Percentiles rank a stretch among this genome's conserved stretches.
These are phyloP conservation scores for Penicillium atrosanguineum DNA, from an alignment of 495 filamentous ascomycete species.

Conservation along the genomic window DNA sequence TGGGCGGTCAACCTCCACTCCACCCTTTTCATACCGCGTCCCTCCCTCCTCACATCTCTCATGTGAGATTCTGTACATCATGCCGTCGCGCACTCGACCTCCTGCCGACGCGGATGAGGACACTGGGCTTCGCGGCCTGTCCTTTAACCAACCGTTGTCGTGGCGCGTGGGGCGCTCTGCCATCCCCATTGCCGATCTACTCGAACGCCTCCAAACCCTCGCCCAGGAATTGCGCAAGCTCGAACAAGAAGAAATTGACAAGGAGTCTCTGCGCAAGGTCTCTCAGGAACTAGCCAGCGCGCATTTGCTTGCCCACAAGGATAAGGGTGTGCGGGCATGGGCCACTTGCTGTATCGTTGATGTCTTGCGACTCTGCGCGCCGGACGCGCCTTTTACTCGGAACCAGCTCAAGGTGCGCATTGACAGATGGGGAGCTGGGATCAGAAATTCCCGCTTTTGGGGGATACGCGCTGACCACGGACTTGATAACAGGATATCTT, in stretches of 20 bases:
- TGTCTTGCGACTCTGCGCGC: conserved; percentile 89
- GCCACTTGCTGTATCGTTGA: conserved; percentile 88
- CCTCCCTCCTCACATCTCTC: conserved; percentile 14
- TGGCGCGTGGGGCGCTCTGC: conserved; percentile 86
- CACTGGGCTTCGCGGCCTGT: conserved; percentile 37
- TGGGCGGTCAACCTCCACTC: conserved; percentile 27
- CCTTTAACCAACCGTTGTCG: conserved; percentile 83
- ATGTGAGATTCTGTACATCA: conserved; percentile 34
- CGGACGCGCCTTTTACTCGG: conserved; percentile 89
- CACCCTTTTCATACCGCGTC: conserved; percentile 21
- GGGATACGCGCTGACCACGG: conserved; percentile 4
- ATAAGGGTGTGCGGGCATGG: conserved; percentile 87
- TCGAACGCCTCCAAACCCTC: conserved; percentile 75
- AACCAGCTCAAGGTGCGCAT: conserved; percentile 80
- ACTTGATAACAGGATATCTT: conserved; percentile 74
- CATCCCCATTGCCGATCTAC: conserved; percentile 78
- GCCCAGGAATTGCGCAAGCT: conserved; percentile 79
- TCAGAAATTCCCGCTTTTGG: background rate
- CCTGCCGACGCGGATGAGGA: conserved; percentile 39
- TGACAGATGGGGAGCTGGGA: background rate
- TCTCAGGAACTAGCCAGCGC: conserved; percentile 85
- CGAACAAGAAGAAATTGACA: conserved; percentile 84
- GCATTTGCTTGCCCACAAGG: conserved; percentile 84
- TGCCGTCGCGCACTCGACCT: conserved; percentile 51
- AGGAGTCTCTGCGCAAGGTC: conserved; percentile 74